Conservation (phyloP, 352 stramenopile genomes). For the Pythium graminicola region DNA sequence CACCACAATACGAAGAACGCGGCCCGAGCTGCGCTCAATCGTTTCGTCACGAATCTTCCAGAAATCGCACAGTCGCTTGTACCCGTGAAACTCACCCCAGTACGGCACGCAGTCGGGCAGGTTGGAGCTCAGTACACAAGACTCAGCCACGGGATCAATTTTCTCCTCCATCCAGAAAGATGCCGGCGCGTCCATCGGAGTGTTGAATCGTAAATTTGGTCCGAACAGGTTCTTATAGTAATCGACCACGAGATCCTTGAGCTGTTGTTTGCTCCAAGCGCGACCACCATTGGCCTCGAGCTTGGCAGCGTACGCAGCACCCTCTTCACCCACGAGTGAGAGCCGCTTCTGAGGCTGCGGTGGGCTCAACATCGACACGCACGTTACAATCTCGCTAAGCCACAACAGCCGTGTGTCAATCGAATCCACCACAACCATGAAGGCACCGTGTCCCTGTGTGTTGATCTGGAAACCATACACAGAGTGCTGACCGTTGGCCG, state of each 20-base stretch:
- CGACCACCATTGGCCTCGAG: conserved; percentile 13
- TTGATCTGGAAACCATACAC: conserved; percentile 85
- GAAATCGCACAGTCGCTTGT: conserved; percentile 83
- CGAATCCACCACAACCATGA: conserved; percentile 82
- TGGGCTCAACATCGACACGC: conserved; percentile 28
- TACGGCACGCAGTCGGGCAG: conserved; percentile 79
- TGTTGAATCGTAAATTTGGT: conserved; percentile 71
- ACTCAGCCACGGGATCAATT: conserved; percentile 64
- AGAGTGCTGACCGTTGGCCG: conserved; percentile 54
- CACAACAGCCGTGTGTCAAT: conserved; percentile 76
- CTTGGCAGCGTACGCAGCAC: not conserved
- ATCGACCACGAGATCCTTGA: conserved; percentile 68
- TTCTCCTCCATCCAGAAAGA: conserved; percentile 85
- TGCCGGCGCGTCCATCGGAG: conserved; percentile 61
- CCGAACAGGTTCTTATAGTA: conserved; percentile 79
- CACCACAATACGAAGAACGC: conserved; percentile 74
- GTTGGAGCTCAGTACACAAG: conserved; percentile 79
- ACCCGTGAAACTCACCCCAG: conserved; percentile 85
- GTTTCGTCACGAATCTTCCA: conserved; percentile 87
- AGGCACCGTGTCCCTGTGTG: conserved; percentile 76
- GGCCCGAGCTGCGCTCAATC: conserved; percentile 71
- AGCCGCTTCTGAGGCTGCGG: conserved; percentile 43
- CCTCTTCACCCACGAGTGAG: conserved; percentile 47
- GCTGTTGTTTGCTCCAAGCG: conserved; percentile 59
- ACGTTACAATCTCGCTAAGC: conserved; percentile 75